Evolutionary conservation across 176 grass and related monocot genomes (phyloP).

Genomic region (Eragrostis nindensis): DNA sequence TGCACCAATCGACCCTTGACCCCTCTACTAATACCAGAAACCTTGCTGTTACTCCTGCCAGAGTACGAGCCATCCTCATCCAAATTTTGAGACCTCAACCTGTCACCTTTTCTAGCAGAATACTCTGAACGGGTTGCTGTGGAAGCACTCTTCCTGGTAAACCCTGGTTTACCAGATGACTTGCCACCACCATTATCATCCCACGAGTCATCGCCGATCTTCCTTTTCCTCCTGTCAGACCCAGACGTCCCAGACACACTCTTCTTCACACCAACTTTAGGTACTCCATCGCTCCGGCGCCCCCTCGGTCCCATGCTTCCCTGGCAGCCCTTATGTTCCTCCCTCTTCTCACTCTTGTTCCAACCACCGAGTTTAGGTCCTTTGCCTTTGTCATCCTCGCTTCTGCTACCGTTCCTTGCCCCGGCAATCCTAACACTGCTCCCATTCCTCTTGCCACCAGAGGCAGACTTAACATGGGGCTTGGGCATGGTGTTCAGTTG

Average conservation of each 20-base stretch:
- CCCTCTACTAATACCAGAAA: slow-evolving; percentile 25
- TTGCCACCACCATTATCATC: neutral
- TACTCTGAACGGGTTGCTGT: neutral
- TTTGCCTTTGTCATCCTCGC: slow-evolving; percentile 32
- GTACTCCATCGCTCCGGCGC: neutral
- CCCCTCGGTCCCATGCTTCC: slow-evolving; percentile 5
- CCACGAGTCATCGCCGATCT: neutral
- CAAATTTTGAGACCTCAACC: slow-evolving; percentile 21
- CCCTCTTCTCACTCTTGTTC: slow-evolving; percentile 33
- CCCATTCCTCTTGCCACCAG: slow-evolving; percentile 32
- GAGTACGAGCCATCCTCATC: slow-evolving; percentile 24
- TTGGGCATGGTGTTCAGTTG: neutral
- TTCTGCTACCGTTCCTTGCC: slow-evolving; percentile 26
- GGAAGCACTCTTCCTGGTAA: slow-evolving; percentile 27
- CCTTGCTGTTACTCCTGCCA: slow-evolving; percentile 36
- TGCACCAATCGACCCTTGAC: neutral
- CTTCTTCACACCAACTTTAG: slow-evolving; percentile 19
- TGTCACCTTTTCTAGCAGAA: slow-evolving; percentile 28
- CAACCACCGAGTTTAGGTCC: slow-evolving; percentile 4
- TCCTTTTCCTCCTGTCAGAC: slow-evolving; percentile 46
- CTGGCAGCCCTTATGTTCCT: slow-evolving; percentile 11
- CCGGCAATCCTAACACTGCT: neutral
- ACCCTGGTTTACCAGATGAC: slow-evolving; percentile 26
- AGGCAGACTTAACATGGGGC: neutral
- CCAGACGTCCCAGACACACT: neutral